These are phyloP conservation scores for Syzygium oleosum DNA, from an alignment of 345 rosid species.

Conservation along the genomic window DNA sequence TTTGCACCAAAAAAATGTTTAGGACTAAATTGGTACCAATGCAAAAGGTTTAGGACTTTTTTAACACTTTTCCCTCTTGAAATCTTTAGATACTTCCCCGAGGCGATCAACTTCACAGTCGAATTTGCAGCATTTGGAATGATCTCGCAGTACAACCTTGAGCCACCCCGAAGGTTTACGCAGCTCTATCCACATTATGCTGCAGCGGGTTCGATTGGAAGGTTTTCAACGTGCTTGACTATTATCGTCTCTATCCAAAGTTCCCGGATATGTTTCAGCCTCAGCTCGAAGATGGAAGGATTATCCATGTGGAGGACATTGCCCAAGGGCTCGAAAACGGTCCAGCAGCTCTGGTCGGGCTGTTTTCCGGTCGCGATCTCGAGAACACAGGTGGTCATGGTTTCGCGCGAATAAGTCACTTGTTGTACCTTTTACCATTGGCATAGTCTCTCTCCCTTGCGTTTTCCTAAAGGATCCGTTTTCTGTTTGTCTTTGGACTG, in stretches of 20 bases:
- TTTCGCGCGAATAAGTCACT: background rate
- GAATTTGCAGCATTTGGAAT: too few species aligned
- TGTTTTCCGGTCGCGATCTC: background rate
- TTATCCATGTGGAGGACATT: background rate
- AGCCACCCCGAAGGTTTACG: background rate
- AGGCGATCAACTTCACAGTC: too few species aligned
- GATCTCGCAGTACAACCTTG: too few species aligned
- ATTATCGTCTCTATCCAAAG: background rate
- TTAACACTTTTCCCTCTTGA: too few species aligned
- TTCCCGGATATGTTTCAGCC: background rate
- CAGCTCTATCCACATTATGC: background rate
- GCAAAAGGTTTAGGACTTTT: too few species aligned
- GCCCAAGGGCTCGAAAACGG: background rate
- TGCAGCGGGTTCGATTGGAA: background rate
- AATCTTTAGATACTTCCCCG: too few species aligned
- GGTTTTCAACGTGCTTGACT: slow-evolving; percentile 2
- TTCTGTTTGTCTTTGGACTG: too few species aligned
- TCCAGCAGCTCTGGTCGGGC: background rate
- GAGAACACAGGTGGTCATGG: background rate
- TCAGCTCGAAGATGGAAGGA: background rate
- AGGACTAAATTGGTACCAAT: too few species aligned
- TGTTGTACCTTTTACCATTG: background rate
- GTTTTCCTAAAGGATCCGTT: too few species aligned
- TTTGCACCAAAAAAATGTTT: too few species aligned
- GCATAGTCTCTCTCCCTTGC: too few species aligned